Percentiles rank a stretch among this genome's conserved stretches.
Conservation (phyloP, 2,329 filamentous ascomycete genomes). For the Hypoxylon sp. region DNA sequence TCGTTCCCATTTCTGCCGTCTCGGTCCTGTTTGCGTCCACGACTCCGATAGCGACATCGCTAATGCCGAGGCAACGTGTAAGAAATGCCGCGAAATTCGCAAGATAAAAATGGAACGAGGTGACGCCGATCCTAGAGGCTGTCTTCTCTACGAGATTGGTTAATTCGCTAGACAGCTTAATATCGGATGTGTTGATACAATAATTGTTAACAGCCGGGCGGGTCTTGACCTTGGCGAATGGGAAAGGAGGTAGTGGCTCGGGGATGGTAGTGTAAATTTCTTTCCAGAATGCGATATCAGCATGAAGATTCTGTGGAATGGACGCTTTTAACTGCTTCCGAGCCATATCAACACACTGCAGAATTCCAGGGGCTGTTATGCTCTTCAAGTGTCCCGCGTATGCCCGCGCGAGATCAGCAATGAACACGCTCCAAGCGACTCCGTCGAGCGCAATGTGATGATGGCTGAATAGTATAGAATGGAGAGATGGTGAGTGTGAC, state of each 20-base stretch:
- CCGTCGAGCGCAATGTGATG: conserved; percentile 4
- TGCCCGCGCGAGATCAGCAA: no score
- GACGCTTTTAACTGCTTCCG: no score
- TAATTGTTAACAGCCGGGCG: no score
- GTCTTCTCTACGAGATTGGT: not conserved
- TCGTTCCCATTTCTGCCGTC: conserved; percentile 16
- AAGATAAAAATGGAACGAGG: conserved; percentile 62
- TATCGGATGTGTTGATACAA: not conserved
- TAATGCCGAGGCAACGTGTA: conserved; percentile 48
- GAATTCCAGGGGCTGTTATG: no score
- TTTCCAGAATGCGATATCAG: no score
- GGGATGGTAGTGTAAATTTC: no score
- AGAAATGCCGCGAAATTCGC: conserved; percentile 56
- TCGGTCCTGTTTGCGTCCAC: conserved; percentile 59
- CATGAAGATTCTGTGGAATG: no score
- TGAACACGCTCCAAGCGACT: not conserved
- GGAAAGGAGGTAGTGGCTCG: no score
- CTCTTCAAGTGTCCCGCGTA: no score
- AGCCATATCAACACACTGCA: no score
- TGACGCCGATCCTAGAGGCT: conserved; percentile 49
- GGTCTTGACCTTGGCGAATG: no score
- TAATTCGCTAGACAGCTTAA: not conserved
- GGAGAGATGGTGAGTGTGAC: not conserved
- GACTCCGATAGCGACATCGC: conserved; percentile 61
- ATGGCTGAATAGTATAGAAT: not conserved